Base-by-base conservation (phyloP, 2,329 filamentous ascomycete species). In the Venturiaceae sp. region DNA sequence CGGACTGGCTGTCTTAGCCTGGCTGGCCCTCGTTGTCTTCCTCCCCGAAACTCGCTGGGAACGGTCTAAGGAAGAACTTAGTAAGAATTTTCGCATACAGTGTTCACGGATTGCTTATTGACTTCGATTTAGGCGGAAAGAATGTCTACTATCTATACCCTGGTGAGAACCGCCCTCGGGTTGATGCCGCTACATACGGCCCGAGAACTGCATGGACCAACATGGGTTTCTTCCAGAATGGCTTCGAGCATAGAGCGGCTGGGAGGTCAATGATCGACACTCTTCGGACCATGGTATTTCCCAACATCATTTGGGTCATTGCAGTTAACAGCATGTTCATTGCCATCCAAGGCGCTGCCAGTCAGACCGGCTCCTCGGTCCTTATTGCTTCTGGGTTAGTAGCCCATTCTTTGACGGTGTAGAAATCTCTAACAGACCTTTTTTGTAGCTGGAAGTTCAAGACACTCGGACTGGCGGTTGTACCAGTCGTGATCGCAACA, bases 241-340 rank as follows among this genome's bases (percentile, higher is more conserved):
- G 58, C 2, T 55, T 58, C 32, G 63, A 67, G 50, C 65, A 63
- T 63, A 60, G 57, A 26, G 65, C 64, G 16, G 66, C 66, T 41
- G 63, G 61, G 58, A 58, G 58, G 14, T 64, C 65, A 28, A 61
- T 69, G 52, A 57, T 67, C 58, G 66, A 69, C 62, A 69, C 66
- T 13, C 41, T 68, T 13, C 62, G 63, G 36, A 68, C 67, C 5
- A 67, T 68, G 55, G 63, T 67, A 57, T 69, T 67, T 41, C 67
- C 67, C 11, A 66, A 67, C 37, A 67, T 69, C 41, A 62, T 68
- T 60, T 69, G 67, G 64, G 65, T 67, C 60, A 66, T 66, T 9
- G 64, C 67, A 62, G 58, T 69, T 23, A 68, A 68, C 61, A 64
- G 58, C 37, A 44, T 52, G n/a, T 50, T 62, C 50, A 53, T 62